Conservation (phyloP, 306 rosid genomes). For the Castanea crenata region DNA sequence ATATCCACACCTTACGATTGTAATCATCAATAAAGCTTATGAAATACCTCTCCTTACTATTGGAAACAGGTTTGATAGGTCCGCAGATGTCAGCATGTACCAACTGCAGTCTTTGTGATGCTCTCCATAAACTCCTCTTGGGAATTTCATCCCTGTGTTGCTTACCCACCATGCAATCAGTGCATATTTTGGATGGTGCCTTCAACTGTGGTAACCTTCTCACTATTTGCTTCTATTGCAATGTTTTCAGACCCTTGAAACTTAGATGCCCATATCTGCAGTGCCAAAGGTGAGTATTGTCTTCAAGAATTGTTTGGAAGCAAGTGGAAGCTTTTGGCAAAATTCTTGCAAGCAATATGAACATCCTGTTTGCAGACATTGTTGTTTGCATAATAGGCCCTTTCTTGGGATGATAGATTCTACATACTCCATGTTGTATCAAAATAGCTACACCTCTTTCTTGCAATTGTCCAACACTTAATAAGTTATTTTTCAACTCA, state of each 20-base stretch:
- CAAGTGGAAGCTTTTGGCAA: not conserved
- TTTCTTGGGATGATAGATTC: not conserved
- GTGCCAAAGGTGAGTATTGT: not conserved
- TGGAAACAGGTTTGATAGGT: not conserved
- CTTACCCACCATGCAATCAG: not conserved
- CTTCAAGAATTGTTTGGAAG: not conserved
- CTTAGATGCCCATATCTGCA: not conserved
- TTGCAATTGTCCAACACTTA: too few relatives aligned
- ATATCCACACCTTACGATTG: not conserved
- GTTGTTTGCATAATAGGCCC: not conserved
- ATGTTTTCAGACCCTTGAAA: not conserved
- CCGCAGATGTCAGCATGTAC: not conserved
- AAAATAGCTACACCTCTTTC: not conserved
- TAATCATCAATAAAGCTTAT: not conserved
- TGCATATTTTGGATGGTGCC: not conserved
- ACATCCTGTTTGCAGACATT: not conserved
- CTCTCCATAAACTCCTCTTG: not conserved
- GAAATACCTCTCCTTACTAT: not conserved
- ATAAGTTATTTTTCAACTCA: too few relatives aligned
- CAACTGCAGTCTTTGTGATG: not conserved
- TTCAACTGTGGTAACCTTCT: not conserved
- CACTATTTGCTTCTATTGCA: not conserved
- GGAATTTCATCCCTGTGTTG: not conserved
- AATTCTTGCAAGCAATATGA: not conserved
- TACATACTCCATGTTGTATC: not conserved